Evolutionary conservation across 345 rosid genomes (phyloP), one percentile per base, ranked within the genome.

Genomic region (Rhizophora mangle): DNA sequence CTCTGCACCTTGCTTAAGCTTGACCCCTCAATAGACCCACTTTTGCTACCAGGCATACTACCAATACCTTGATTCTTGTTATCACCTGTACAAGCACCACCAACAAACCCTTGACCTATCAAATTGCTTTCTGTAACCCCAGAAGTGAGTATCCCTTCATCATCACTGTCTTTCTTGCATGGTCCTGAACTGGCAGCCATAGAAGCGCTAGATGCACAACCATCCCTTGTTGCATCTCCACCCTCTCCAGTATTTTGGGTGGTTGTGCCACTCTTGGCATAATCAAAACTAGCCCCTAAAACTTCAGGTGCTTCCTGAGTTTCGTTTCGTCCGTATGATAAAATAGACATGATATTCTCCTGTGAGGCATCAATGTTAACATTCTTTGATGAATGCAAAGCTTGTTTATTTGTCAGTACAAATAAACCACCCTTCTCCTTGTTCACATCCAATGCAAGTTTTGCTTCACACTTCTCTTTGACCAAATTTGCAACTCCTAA

Each of bases 401-500:
- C 64, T 52, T 49, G 63, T 21, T 78, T 66, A 6, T 80, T 85
- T 39, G 53, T 61, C 21, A 34, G 29, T 3, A 62, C n/a, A 34
- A 68, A 32, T 13, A 54, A 57, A 30, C 21, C 66, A 39, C 21
- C 66, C 43, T 80, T 78, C 43, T 47, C 64, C 27, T 60, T 52
- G 3, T 64, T 62, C 34, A 0, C 52, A 62, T 70, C 80, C 60
- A 1, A 71, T 9, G 29, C 67, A 31, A 26, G 36, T 52, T 65
- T 74, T 16, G 73, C 63, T 69, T 69, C 63, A 30, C 76, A 73
- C 52, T 68, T 81, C 67, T 80, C 84, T 68, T 79, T 68, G 5
- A 80, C 77, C 71, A 74, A 58, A 34, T 77, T 85, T 71, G 86
- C 87, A 5, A 80, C 86, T 68, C 84, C 88, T 64, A 78, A 63